Evolutionary conservation across 495 filamentous ascomycete species (phyloP).

Genomic region (Lophium mytilinum): DNA sequence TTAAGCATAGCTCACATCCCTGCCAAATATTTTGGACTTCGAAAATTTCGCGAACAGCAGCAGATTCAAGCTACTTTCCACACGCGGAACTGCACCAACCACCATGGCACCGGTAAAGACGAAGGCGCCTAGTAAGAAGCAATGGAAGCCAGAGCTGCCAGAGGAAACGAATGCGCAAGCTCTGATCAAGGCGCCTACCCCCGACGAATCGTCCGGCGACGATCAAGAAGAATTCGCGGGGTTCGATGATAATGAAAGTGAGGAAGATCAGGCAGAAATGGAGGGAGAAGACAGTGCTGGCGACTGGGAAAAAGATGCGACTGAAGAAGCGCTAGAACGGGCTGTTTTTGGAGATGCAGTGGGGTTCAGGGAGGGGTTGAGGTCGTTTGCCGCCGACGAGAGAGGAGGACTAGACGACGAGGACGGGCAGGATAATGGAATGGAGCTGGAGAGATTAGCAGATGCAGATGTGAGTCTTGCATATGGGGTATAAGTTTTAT

Average conservation of each 20-base stretch:
- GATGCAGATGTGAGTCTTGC: conserved; percentile 53
- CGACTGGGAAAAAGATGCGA: conserved; percentile 59
- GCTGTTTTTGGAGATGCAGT: conserved; percentile 77
- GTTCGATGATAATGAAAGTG: conserved; percentile 6
- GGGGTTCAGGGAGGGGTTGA: conserved; percentile 68
- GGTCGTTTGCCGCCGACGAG: conserved; percentile 26
- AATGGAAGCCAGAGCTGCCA: too few relatives aligned
- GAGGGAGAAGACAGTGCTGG: conserved; percentile 32
- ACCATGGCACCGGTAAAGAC: too few relatives aligned
- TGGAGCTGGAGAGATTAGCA: conserved; percentile 38
- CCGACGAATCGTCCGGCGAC: not conserved
- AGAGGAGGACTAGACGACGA: conserved; percentile 31
- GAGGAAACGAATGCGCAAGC: too few relatives aligned
- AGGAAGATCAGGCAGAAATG: not conserved
- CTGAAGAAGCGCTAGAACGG: conserved; percentile 75
- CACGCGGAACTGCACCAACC: too few relatives aligned
- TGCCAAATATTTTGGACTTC: too few relatives aligned
- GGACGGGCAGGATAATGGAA: conserved; percentile 32
- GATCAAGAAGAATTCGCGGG: conserved; percentile 7
- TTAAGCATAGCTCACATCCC: too few relatives aligned
- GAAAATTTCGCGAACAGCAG: too few relatives aligned
- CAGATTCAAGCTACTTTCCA: too few relatives aligned
- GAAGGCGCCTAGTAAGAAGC: too few relatives aligned
- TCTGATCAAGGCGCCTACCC: too few relatives aligned
- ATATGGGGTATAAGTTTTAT: not conserved